phyloP scores from a whole-genome alignment of 164 flowering plant genomes.

The Tinospora cordifolia region DNA sequence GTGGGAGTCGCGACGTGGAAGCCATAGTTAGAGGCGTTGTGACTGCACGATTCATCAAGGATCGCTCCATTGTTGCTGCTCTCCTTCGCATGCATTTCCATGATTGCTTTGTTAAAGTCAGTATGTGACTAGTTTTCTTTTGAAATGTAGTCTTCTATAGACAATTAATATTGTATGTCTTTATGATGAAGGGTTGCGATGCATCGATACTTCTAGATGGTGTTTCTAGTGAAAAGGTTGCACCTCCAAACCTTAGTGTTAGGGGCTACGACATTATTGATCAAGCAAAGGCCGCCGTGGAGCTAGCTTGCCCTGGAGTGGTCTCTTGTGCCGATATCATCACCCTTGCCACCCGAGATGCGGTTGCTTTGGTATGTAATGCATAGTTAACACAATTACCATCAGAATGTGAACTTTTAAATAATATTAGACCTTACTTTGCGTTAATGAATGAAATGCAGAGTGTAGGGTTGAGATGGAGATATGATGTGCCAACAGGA shows the following conservation, averaged over 20 bases:
- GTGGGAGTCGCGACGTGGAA: constrained; percentile 29
- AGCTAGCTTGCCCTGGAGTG: constrained; percentile 50
- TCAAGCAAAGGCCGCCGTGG: constrained; percentile 63
- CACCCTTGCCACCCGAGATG: constrained; percentile 88
- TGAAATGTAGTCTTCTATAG: no score
- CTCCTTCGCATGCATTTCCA: constrained; percentile 44
- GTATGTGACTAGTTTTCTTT: no score
- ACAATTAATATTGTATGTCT: no score
- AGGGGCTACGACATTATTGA: constrained; percentile 82
- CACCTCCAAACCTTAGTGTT: constrained; percentile 65
- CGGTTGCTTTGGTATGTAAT: constrained; percentile 58
- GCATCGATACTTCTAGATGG: constrained; percentile 80
- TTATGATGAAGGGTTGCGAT: constrained; percentile 61
- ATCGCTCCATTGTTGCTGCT: constrained; percentile 31
- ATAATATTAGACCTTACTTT: neutral
- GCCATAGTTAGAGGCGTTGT: constrained; percentile 22
- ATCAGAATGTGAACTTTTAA: neutral
- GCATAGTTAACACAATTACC: neutral
- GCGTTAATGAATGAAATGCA: constrained; percentile 9
- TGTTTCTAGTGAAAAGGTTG: constrained; percentile 59
- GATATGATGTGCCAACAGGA: constrained; percentile 33
- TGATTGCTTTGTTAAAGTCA: constrained; percentile 46
- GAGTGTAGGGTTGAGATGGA: constrained; percentile 18
- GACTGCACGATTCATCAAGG: constrained; percentile 1
- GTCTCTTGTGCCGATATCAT: constrained; percentile 92